phyloP scores from a whole-genome alignment of 2,329 filamentous ascomycete species.

The Biscogniauxia mediterranea region DNA sequence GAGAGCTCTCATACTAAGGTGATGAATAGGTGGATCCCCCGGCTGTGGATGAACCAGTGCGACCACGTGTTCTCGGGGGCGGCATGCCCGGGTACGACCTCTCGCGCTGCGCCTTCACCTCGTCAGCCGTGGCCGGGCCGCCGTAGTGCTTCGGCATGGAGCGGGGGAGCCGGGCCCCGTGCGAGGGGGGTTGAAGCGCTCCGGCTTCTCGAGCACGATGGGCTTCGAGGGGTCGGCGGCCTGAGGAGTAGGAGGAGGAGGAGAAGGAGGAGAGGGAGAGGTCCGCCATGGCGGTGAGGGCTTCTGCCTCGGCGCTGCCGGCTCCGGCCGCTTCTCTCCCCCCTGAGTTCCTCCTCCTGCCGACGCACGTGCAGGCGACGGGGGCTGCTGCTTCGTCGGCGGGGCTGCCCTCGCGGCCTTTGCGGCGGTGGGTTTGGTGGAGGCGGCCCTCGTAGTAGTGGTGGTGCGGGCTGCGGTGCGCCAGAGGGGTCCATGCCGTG shows the following conservation, averaged over 20 bases:
- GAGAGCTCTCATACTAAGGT: constrained; percentile 62
- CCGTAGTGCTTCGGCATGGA: constrained; percentile 68
- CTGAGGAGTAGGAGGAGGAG: constrained; percentile 8
- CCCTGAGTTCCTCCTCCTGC: background rate
- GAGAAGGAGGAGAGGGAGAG: constrained; percentile 3
- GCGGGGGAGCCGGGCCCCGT: constrained; percentile 65
- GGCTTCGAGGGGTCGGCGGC: constrained; percentile 47
- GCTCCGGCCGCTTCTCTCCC: background rate
- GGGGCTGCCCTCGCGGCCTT: constrained; percentile 24
- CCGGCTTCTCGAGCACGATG: constrained; percentile 78
- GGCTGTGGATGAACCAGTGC: constrained; percentile 80
- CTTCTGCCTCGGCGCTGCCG: background rate
- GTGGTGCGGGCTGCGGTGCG: constrained; percentile 32
- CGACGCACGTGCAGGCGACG: constrained; percentile 4
- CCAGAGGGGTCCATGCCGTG: constrained; percentile 58
- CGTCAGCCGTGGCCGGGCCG: constrained; percentile 63
- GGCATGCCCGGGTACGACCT: constrained; percentile 87
- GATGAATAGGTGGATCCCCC: constrained; percentile 75
- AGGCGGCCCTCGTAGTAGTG: constrained; percentile 18
- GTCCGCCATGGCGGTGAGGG: constrained; percentile 1
- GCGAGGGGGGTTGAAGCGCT: constrained; percentile 92
- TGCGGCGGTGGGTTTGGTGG: constrained; percentile 13
- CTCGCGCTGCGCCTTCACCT: constrained; percentile 62
- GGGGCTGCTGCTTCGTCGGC: constrained; percentile 21
- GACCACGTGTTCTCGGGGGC: constrained; percentile 77